phyloP scores from a whole-genome alignment of 129 eudicot species.

The Flaveria robusta region DNA sequence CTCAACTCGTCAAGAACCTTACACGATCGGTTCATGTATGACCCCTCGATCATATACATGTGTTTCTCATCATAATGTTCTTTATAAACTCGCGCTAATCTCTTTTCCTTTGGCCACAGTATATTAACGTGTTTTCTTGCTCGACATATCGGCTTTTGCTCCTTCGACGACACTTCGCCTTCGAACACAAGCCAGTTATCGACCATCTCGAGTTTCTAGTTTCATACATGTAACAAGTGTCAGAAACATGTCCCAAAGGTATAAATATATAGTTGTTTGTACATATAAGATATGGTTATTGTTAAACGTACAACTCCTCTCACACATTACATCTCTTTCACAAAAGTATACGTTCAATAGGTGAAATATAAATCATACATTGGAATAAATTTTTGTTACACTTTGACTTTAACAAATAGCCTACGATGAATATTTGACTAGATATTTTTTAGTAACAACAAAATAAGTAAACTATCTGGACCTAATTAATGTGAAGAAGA shows the following conservation, averaged over 20 bases:
- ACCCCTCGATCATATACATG: slow-evolving; percentile 69
- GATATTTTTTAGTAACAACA: neutral
- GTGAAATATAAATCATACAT: too few relatives aligned
- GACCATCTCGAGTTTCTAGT: slow-evolving; percentile 51
- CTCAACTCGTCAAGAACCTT: slow-evolving; percentile 63
- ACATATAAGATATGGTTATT: neutral
- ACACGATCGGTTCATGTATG: slow-evolving; percentile 67
- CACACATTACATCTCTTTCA: too few relatives aligned
- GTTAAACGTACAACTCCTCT: too few relatives aligned
- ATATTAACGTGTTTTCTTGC: slow-evolving; percentile 53
- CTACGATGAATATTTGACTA: neutral
- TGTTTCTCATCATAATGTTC: slow-evolving; percentile 35
- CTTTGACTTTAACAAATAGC: neutral
- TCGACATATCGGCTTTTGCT: slow-evolving; percentile 50
- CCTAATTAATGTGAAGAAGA: neutral
- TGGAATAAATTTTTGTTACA: neutral
- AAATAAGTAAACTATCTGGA: slow-evolving; percentile 2
- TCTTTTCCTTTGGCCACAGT: slow-evolving; percentile 42
- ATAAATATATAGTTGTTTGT: neutral
- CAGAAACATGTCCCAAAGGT: neutral
- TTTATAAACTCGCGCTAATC: slow-evolving; percentile 57
- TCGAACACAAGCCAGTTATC: slow-evolving; percentile 64
- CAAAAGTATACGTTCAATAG: too few relatives aligned
- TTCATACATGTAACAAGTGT: neutral
- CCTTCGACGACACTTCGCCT: slow-evolving; percentile 46